These are phyloP conservation scores for Phoma herbarum DNA, from an alignment of 2,329 filamentous ascomycete species.

Conservation along the genomic window DNA sequence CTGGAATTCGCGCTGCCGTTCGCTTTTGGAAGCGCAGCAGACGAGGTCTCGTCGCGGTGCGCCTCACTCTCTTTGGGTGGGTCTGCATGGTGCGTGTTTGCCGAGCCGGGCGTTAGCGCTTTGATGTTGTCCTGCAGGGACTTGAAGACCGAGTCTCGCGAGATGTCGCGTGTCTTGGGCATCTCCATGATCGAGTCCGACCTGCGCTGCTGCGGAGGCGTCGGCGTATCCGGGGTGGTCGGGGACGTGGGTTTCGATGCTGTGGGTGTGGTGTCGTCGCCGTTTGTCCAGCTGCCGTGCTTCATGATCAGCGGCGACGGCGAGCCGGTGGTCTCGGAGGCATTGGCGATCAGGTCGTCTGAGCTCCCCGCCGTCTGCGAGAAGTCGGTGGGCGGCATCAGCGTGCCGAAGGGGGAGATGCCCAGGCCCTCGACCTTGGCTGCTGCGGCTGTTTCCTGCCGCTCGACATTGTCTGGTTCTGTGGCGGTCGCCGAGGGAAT, in stretches of 20 bases:
- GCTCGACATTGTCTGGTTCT: conserved; percentile 27
- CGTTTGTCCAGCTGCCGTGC: conserved; percentile 27
- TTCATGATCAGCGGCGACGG: conserved; percentile 31
- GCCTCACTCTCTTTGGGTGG: neutral
- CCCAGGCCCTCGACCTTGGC: conserved; percentile 40
- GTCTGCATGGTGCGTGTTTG: too few species aligned
- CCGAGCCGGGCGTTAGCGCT: neutral
- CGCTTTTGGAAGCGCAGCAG: neutral
- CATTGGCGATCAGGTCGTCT: conserved; percentile 44
- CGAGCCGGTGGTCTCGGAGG: conserved; percentile 35
- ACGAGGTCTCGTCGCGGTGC: neutral
- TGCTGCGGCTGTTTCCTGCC: conserved; percentile 21
- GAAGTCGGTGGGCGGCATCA: conserved; percentile 36
- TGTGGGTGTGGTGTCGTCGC: conserved; percentile 25
- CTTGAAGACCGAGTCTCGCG: neutral
- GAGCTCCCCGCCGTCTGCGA: conserved; percentile 47
- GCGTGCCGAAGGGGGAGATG: conserved; percentile 24
- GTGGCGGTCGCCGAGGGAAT: conserved; percentile 41
- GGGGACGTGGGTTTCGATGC: conserved; percentile 23
- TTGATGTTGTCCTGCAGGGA: neutral
- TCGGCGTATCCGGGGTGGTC: conserved; percentile 32
- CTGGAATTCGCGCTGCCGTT: conserved; percentile 23
- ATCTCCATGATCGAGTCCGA: conserved; percentile 24
- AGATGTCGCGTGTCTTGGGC: neutral
- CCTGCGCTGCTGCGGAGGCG: conserved; percentile 34